Evolutionary conservation across 1,139 yeast species (phyloP).

Genomic region (Hemisphaericaspora subhashii): DNA sequence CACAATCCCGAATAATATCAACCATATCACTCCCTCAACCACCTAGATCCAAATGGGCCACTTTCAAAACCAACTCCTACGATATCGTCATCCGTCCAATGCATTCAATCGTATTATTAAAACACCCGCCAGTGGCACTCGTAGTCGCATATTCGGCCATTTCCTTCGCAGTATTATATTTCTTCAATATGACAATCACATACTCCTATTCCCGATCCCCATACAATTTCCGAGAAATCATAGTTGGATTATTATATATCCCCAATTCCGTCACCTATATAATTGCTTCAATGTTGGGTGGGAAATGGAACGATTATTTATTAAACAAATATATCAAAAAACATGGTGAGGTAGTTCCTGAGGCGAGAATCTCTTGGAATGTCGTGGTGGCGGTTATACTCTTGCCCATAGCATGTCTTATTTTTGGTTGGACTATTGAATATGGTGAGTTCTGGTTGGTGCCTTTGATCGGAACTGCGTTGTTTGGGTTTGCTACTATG

Average conservation of each 20-base stretch:
- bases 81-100: slow-evolving; percentile 47
- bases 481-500: slow-evolving; percentile 84
- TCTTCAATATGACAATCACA: slow-evolving; percentile 73
- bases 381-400: slow-evolving; percentile 61
- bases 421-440: slow-evolving; percentile 82
- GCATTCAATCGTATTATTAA: slow-evolving; percentile 52
- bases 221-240: slow-evolving; percentile 63
- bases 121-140: slow-evolving; percentile 72
- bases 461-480: slow-evolving; percentile 75
- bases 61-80: slow-evolving; percentile 28
- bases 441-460: slow-evolving; percentile 69
- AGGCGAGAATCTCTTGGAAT: slow-evolving; percentile 77
- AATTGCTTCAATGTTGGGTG: slow-evolving; percentile 73
- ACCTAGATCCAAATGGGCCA: slow-evolving; percentile 14
- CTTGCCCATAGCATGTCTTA: slow-evolving; percentile 64
- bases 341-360: slow-evolving; percentile 70
- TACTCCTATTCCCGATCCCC: slow-evolving; percentile 63
- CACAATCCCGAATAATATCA: slow-evolving; percentile 20
- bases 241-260: slow-evolving; percentile 74
- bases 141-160: slow-evolving; percentile 66
- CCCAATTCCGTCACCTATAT: slow-evolving; percentile 82
- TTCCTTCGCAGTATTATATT: slow-evolving; percentile 68
- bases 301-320: slow-evolving; percentile 72
- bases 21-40: slow-evolving; percentile 7
- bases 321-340: slow-evolving; percentile 52